Evolutionary conservation across 495 filamentous ascomycete species (phyloP).

Genomic region (Thozetella sp.): DNA sequence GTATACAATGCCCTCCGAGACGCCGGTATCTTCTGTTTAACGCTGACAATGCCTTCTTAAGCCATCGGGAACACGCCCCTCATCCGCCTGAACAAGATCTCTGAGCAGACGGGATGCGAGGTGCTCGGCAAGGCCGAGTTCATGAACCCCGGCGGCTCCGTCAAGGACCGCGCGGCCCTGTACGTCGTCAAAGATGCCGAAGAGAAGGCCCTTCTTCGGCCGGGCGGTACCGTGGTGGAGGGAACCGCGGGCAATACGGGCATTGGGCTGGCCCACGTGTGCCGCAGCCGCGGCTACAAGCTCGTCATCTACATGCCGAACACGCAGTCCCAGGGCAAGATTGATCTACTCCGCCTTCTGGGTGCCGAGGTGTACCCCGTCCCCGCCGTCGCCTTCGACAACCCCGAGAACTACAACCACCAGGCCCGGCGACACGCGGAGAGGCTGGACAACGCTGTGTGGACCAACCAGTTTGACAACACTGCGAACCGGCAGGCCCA

Average conservation of each 20-base stretch:
- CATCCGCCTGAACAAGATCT: conserved; percentile 85
- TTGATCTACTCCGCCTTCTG: conserved; percentile 87
- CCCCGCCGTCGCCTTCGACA: conserved; percentile 93
- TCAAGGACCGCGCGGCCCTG: conserved; percentile 95
- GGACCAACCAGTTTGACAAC: conserved; percentile 99
- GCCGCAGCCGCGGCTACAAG: conserved; percentile 88
- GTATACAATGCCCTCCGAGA: conserved; percentile 49
- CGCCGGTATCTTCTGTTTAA: too few species aligned
- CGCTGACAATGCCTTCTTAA: conserved; percentile 37
- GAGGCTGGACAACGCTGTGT: conserved; percentile 83
- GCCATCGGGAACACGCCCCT: conserved; percentile 97
- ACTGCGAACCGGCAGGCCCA: conserved; percentile 90
- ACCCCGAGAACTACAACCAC: conserved; percentile 97
- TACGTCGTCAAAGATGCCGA: conserved; percentile 95
- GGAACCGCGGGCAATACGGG: conserved; percentile 98
- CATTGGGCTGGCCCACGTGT: conserved; percentile 96
- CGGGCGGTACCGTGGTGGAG: conserved; percentile 94
- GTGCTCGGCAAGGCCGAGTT: conserved; percentile 97
- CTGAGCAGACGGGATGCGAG: conserved; percentile 90
- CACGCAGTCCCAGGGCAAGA: conserved; percentile 97
- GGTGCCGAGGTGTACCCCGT: conserved; percentile 99
- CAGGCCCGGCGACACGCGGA: conserved; percentile 90
- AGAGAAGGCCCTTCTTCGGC: conserved; percentile 74
- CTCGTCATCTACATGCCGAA: conserved; percentile 99
- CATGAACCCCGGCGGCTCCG: conserved; percentile 94